phyloP scores from a whole-genome alignment of 1,284 basidiomycete genomes.

The Spongiforma sp. region DNA sequence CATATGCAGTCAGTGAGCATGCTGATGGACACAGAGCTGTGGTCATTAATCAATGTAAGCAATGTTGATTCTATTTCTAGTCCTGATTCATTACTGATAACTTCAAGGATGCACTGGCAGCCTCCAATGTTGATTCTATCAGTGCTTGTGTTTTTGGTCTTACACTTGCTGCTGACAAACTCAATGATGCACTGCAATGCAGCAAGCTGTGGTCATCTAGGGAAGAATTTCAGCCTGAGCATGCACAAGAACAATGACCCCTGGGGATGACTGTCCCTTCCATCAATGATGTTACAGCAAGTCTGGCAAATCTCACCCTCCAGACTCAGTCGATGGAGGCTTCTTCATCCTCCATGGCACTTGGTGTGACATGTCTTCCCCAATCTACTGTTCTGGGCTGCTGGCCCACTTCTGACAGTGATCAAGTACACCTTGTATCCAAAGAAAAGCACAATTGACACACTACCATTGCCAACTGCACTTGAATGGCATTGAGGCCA shows the following conservation, averaged over 20 bases:
- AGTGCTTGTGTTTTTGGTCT: not conserved
- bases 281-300: not conserved
- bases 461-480: not conserved
- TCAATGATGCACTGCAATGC: not conserved
- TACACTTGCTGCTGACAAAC: not conserved
- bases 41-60: not conserved
- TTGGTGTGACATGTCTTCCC: not conserved
- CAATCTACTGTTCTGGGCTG: not conserved
- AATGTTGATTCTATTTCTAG: not conserved
- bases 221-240: not conserved
- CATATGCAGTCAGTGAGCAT: not conserved
- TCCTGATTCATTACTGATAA: not conserved
- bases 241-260: not conserved
- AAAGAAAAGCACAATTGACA: not conserved
- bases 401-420: not conserved
- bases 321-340: not conserved
- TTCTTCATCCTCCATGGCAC: not conserved
- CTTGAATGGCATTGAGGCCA: not conserved
- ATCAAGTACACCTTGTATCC: not conserved
- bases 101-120: not conserved
- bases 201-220: not conserved
- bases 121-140: not conserved
- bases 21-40: not conserved
- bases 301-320: not conserved
- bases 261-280: not conserved